phyloP scores from a whole-genome alignment of 495 filamentous ascomycete species.

The Terfezia boudieri region DNA sequence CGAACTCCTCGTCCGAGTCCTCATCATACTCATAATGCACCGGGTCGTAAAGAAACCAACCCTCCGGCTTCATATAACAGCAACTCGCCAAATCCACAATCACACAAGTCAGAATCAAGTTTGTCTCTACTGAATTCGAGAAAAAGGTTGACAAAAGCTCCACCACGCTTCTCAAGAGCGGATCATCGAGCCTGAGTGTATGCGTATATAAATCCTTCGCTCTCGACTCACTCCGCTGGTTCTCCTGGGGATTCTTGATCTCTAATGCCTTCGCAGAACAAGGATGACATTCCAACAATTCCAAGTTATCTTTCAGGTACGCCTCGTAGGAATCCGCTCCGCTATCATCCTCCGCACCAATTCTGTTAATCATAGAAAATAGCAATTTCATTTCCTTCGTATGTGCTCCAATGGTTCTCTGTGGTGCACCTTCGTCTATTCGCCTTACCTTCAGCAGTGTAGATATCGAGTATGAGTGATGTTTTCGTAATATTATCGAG shows the following conservation, averaged over 20 bases:
- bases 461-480: conserved; percentile 64
- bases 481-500: conserved; percentile 60
- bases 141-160: conserved; percentile 57
- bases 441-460: conserved; percentile 46
- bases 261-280: conserved; percentile 41
- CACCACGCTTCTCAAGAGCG: conserved; percentile 47
- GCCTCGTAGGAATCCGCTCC: conserved; percentile 62
- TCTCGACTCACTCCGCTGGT: conserved; percentile 1
- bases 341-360: conserved; percentile 42
- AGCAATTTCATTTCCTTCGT: conserved; percentile 58
- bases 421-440: conserved; percentile 26
- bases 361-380: conserved; percentile 44
- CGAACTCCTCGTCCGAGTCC: conserved; percentile 20
- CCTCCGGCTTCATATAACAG: conserved; percentile 57
- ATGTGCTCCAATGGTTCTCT: conserved; percentile 55
- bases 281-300: conserved; percentile 56
- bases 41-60: conserved; percentile 70
- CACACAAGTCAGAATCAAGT: conserved; percentile 62
- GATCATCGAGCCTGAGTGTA: conserved; percentile 46
- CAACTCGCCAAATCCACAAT: conserved; percentile 67
- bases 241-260: conserved; percentile 28
- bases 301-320: conserved; percentile 57
- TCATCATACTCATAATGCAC: conserved; percentile 31
- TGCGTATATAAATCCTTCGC: conserved; percentile 24
- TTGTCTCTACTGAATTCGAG: conserved; percentile 71